Evolutionary conservation across 1,284 basidiomycete genomes (phyloP).

Genomic region (Caloboletus firmus): DNA sequence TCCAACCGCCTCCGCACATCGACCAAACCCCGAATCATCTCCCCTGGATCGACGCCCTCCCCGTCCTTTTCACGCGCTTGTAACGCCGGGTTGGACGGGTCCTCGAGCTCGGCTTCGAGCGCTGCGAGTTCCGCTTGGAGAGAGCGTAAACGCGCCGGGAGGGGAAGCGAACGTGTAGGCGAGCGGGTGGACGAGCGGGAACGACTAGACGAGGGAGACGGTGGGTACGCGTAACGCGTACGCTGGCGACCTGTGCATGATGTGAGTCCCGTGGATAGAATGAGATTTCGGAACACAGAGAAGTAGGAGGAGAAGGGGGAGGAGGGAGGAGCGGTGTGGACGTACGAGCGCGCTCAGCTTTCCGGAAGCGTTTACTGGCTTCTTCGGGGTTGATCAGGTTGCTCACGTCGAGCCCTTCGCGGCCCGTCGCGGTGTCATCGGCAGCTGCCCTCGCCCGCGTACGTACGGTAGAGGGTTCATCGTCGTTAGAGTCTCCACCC

Average conservation of each 20-base stretch:
- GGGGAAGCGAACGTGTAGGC: conserved; percentile 43
- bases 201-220: conserved; percentile 44
- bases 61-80: conserved; percentile 44
- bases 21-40: conserved; percentile 71
- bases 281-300: conserved; percentile 16
- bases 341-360: conserved; percentile 64
- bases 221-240: conserved; percentile 65
- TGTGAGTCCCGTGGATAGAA: not conserved
- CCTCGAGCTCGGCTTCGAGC: conserved; percentile 67
- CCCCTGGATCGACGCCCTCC: conserved; percentile 68
- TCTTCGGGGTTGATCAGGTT: conserved; percentile 55
- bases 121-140: conserved; percentile 64
- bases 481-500: conserved; percentile 66
- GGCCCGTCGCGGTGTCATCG: conserved; percentile 35
- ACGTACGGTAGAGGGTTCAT: conserved; percentile 50
- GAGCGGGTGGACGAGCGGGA: conserved; percentile 21
- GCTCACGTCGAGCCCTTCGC: conserved; percentile 53
- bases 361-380: conserved; percentile 64
- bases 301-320: too few relatives aligned
- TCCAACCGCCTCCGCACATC: conserved; percentile 69
- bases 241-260: conserved; percentile 46
- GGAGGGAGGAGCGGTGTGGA: too few relatives aligned
- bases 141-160: conserved; percentile 60
- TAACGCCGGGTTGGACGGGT: conserved; percentile 69
- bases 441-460: conserved; percentile 35